Conservation (phyloP, 345 rosid species). For the Sonneratia caseolaris region DNA sequence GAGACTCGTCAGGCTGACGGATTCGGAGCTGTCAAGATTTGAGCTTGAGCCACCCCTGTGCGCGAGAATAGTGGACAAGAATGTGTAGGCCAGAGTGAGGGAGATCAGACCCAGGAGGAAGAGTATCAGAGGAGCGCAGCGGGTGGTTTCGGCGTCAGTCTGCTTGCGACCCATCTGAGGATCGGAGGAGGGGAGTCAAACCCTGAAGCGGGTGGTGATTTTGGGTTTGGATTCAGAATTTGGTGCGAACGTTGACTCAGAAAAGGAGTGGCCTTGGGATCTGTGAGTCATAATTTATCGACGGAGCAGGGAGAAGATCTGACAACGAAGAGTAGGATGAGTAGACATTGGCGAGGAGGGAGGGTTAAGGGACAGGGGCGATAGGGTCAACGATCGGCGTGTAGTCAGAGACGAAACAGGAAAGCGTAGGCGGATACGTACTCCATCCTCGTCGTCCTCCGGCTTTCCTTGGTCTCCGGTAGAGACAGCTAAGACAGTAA, state of each 20-base stretch:
- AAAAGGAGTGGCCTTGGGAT: background rate
- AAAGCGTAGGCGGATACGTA: too few species aligned
- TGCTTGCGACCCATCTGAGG: conserved; percentile 55
- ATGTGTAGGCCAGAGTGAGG: conserved; percentile 55
- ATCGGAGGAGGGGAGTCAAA: conserved; percentile 2
- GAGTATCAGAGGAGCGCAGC: conserved; percentile 43
- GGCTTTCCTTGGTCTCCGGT: too few species aligned
- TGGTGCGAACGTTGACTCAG: conserved; percentile 9
- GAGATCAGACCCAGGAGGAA: conserved; percentile 47
- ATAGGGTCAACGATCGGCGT: background rate
- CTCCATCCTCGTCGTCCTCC: too few species aligned
- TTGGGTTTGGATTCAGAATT: background rate
- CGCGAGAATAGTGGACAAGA: conserved; percentile 37
- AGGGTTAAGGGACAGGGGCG: background rate
- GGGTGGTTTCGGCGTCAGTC: conserved; percentile 46
- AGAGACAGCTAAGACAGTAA: background rate
- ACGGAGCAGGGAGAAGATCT: conserved; percentile 2
- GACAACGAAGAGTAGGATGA: background rate
- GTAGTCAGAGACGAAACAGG: too few species aligned
- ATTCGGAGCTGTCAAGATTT: background rate
- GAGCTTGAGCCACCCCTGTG: conserved; percentile 13
- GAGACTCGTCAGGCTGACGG: background rate
- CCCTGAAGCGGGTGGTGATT: conserved; percentile 12
- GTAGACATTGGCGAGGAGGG: background rate
- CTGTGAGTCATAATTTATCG: background rate